Evolutionary conservation across 192 early-diverging fungal genomes (phyloP).

Genomic region (Chytriomyces confervae): DNA sequence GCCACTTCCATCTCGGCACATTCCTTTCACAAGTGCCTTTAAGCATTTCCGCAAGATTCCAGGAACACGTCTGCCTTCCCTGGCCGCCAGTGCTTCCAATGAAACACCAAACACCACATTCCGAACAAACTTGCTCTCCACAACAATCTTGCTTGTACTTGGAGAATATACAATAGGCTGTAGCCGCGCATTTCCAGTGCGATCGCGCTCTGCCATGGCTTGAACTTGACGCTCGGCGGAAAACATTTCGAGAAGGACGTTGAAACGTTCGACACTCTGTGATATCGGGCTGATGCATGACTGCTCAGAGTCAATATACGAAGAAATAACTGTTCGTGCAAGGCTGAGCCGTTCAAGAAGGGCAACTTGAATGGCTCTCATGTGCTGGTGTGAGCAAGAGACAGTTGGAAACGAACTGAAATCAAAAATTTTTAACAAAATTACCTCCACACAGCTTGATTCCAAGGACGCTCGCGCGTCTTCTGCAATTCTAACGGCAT

Average conservation of each 20-base stretch:
- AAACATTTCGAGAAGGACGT: conserved; percentile 49
- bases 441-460: conserved; percentile 40
- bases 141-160: conserved; percentile 4
- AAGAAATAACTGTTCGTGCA: conserved; percentile 37
- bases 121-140: background rate
- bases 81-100: conserved; percentile 37
- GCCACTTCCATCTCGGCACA: conserved; percentile 7
- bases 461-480: conserved; percentile 43
- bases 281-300: conserved; percentile 20
- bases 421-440: background rate
- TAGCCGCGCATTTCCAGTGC: conserved; percentile 47
- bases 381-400: conserved; percentile 23
- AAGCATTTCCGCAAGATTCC: conserved; percentile 39
- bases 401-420: background rate
- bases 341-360: conserved; percentile 41
- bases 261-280: conserved; percentile 29
- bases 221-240: conserved; percentile 49
- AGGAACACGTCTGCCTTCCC: conserved; percentile 36
- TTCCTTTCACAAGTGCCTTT: conserved; percentile 28
- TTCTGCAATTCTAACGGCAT: conserved; percentile 41
- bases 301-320: conserved; percentile 43
- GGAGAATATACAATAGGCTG: conserved; percentile 40
- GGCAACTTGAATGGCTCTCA: conserved; percentile 37
- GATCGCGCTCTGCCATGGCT: conserved; percentile 41
- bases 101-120: conserved; percentile 45